Evolutionary conservation across 352 stramenopile species (phyloP), one percentile per base, ranked within the genome.

Genomic region (Globisporangium mamillatum): DNA sequence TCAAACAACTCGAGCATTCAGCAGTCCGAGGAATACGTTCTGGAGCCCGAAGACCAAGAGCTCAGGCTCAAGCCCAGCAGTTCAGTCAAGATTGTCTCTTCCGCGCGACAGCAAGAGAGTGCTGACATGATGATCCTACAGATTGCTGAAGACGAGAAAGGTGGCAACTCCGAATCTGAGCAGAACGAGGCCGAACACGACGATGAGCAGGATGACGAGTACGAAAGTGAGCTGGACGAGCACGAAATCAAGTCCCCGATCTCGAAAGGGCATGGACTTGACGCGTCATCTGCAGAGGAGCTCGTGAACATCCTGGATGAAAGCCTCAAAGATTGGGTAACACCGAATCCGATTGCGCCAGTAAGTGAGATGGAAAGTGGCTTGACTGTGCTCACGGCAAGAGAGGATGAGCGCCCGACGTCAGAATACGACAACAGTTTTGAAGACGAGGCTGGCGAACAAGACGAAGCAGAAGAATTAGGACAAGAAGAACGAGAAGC

Each of bases 241-340:
- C n/a, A 18, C 32, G 29, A 61, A 12, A 61, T 61, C 20, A 61
- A 61, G 32, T n/a, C 32, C 4, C 20, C 20, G 1, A 8, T n/a
- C 9, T 46, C 20, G 20, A 61, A 44, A 61, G 56, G 29, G 18
- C 18, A 61, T 25, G 62, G n/a, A n/a, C 34, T 63, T 12, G 57
- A 74, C 29, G 2, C 52, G 22, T 63, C 63, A 27, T 58, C 58
- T 9, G 64, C 66, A 27, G 60, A 75, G 16, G 84, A 90, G 24
- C 75, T 92, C 6, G 77, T 90, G 22, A 66, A 69, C 36, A 81
- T 92, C 18, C 71, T 90, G 5, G 84, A 92, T 22, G 84, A 92
- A 34, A 90, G 76, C 65, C 52, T 88, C 9, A 76, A 62, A 29
- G 72, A 78, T 22, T 76, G 80, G 41, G 66, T 63, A 10, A 50